Conservation (phyloP, 805 yeast genomes). For the Cyberlindnera meyerae region DNA sequence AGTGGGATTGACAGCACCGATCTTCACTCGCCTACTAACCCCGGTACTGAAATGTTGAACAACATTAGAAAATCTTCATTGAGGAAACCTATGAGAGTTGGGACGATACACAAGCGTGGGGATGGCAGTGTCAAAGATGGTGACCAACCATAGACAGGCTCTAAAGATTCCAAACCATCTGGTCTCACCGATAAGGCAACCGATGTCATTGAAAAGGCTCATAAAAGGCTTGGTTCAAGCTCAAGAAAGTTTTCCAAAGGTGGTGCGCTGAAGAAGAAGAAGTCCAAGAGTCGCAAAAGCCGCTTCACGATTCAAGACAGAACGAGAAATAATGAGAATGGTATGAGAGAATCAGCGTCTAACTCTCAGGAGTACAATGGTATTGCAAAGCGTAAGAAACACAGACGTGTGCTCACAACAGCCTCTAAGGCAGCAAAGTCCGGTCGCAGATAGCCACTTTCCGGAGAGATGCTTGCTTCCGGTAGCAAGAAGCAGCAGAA, state of each 20-base stretch:
- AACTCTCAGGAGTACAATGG: conserved; percentile 1
- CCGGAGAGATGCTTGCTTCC: conserved; percentile 4
- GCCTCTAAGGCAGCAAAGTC: background rate
- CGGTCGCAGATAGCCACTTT: conserved; percentile 1
- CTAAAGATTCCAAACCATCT: too few relatives aligned
- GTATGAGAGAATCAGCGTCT: background rate
- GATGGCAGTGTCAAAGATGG: too few relatives aligned
- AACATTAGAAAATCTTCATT: conserved; percentile 13
- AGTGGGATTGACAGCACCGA: background rate
- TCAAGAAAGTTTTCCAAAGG: conserved; percentile 14
- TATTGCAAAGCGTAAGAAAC: conserved; percentile 4
- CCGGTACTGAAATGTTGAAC: conserved; percentile 10
- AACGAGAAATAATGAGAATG: background rate
- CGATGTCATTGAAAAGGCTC: background rate
- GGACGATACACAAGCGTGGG: too few relatives aligned
- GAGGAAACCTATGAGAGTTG: conserved; percentile 4
- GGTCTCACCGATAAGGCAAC: too few relatives aligned
- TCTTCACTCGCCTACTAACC: conserved; percentile 9
- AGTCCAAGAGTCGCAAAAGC: conserved; percentile 1
- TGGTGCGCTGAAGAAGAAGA: conserved; percentile 2
- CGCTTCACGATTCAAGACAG: conserved; percentile 12
- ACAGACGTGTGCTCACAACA: conserved; percentile 5
- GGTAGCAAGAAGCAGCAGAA: conserved; percentile 1
- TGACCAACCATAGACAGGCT: too few relatives aligned
- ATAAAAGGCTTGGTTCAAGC: conserved; percentile 4